These are phyloP conservation scores for Saccharomycopsis javanensis DNA, from an alignment of 805 yeast genomes.

Conservation along the genomic window DNA sequence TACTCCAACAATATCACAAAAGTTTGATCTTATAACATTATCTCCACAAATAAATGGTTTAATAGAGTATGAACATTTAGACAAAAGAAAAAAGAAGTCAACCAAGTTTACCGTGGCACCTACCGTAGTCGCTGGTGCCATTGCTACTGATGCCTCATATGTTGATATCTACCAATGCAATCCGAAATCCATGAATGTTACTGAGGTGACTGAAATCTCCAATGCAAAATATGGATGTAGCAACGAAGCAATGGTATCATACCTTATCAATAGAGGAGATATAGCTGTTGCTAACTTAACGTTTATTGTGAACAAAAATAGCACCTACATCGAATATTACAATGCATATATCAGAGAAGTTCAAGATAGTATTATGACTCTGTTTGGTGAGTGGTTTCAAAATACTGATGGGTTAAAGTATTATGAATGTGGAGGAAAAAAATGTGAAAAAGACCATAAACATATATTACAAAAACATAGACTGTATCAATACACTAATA, in stretches of 20 bases:
- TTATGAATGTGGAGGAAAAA: conserved; percentile 3
- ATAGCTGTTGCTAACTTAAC: conserved; percentile 12
- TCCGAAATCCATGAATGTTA: not conserved
- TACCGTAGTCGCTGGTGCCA: not conserved
- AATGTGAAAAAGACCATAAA: not conserved
- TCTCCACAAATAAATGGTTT: not conserved
- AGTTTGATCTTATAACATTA: not conserved
- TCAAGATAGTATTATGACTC: conserved; percentile 6
- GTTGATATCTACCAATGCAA: conserved; percentile 10
- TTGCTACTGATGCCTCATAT: not conserved
- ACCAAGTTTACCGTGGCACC: not conserved
- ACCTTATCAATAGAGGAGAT: conserved; percentile 10
- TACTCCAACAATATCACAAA: not conserved
- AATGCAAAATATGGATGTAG: conserved; percentile 13
- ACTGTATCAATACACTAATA: not conserved
- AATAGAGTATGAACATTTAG: not conserved
- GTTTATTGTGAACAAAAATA: conserved; percentile 5
- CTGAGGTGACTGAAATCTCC: not conserved
- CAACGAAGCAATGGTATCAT: conserved; percentile 8
- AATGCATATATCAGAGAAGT: conserved; percentile 9
- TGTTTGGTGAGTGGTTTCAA: conserved; percentile 10
- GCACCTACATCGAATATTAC: conserved; percentile 7
- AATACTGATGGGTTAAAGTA: conserved; percentile 1
- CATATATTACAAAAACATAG: not conserved
- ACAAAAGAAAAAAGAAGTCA: not conserved